Evolutionary conservation across 768 basidiomycete species (phyloP), one percentile per base, ranked within the genome.

Genomic region (Leccinum boreale): DNA sequence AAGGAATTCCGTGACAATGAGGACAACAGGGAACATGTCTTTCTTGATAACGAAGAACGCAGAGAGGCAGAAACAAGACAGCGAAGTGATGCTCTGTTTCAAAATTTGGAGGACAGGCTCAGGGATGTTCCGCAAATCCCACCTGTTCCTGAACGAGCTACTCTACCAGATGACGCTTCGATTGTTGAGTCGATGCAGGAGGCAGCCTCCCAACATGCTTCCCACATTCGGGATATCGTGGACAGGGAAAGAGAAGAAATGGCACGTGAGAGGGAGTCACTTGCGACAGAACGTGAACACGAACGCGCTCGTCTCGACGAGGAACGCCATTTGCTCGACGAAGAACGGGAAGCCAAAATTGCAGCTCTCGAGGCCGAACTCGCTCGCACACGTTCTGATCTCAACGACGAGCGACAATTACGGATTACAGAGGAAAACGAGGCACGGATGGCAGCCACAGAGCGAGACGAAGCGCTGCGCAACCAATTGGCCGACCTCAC

Each of bases 401-500:
- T 28, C 26, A 28, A 28, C 26, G 26, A 28, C 26, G 26, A 28
- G 26, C 26, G 26, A 28, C 26, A 28, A 28, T 28, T 28, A 28
- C 26, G 26, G 26, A 28, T 28, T 28, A 28, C 26, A 28, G 26
- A 28, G 26, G 26, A 28, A 28, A 28, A 28, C 26, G 26, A 28
- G 26, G 26, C 26, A 28, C 26, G 26, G 26, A 28, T 28, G 26
- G 26, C 26, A 28, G 26, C 26, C 26, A 28, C 26, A 28, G 26
- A 89, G 56, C 81, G 85, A 6, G 83, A 86, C 59, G 84, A 87
- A 14, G 78, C 73, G 8, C 69, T 89, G 45, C 78, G 83, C 33
- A 75, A 70, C 39, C 89, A 91, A 62, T 70, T 94, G 14, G 74
- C 69, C 5, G 90, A 92, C 58, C 82, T 94, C 61, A 86, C 90